Percentiles rank a stretch among this genome's conserved stretches.
Evolutionary conservation across 257 asterid species (phyloP).

Genomic region (Prunella vulgaris): DNA sequence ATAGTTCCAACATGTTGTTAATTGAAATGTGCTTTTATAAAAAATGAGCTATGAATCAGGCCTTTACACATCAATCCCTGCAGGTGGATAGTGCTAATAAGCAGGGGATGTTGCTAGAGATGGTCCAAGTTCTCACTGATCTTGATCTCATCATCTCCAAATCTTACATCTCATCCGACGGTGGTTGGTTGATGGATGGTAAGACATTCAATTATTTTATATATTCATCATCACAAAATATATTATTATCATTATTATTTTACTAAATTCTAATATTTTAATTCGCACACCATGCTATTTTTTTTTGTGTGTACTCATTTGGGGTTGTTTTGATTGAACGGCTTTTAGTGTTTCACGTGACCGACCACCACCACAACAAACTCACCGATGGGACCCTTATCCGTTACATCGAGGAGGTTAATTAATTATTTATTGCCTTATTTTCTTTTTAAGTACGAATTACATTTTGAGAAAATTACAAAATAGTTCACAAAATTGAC

Average conservation of each 20-base stretch:
- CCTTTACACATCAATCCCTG: conserved; percentile 13
- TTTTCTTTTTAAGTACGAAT: too few species aligned
- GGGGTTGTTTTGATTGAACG: conserved; percentile 30
- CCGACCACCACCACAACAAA: conserved; percentile 70
- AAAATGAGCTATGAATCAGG: conserved; percentile 26
- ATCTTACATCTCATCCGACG: conserved; percentile 90
- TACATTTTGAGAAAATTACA: too few species aligned
- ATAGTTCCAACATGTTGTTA: not conserved
- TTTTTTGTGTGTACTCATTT: conserved; percentile 18
- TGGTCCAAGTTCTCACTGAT: conserved; percentile 94
- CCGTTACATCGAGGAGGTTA: conserved; percentile 61
- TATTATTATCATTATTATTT: not conserved
- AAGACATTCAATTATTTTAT: conserved; percentile 16
- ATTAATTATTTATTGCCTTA: not conserved
- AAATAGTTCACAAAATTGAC: too few species aligned
- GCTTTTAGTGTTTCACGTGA: conserved; percentile 76
- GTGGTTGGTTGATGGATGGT: conserved; percentile 99
- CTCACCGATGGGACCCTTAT: conserved; percentile 56
- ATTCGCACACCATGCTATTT: not conserved
- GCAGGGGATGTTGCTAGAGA: conserved; percentile 77
- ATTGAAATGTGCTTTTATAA: not conserved
- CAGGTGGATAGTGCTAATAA: conserved; percentile 90
- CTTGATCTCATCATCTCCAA: conserved; percentile 76
- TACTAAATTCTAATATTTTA: conserved; percentile 2
- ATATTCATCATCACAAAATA: not conserved